Conservation (phyloP, 2,329 filamentous ascomycete species). For the Epichloe hybrida region DNA sequence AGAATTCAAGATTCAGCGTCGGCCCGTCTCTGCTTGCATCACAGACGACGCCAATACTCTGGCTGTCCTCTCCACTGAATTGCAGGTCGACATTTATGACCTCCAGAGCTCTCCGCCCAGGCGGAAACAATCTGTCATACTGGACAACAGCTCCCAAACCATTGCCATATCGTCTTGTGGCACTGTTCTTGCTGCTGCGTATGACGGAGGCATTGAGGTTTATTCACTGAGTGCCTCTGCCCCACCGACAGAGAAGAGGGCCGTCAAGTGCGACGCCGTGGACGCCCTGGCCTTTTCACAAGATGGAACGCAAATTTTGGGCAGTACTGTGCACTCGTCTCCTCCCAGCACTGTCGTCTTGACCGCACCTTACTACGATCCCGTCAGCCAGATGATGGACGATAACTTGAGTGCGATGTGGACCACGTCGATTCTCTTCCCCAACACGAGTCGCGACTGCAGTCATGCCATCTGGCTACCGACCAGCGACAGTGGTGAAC, state of each 20-base stretch:
- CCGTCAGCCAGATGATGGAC: slow-evolving; percentile 49
- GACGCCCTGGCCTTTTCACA: slow-evolving; percentile 63
- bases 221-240: slow-evolving; percentile 56
- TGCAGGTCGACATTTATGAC: slow-evolving; percentile 79
- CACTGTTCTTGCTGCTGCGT: slow-evolving; percentile 70
- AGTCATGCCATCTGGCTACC: slow-evolving; percentile 62
- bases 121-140: slow-evolving; percentile 58
- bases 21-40: slow-evolving; percentile 65
- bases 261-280: slow-evolving; percentile 66
- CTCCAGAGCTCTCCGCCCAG: slow-evolving; percentile 50
- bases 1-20: slow-evolving; percentile 66
- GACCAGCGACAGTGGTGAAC: slow-evolving; percentile 47
- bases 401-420: slow-evolving; percentile 62
- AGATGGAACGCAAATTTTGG: slow-evolving; percentile 65
- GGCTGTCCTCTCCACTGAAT: slow-evolving; percentile 67
- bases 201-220: slow-evolving; percentile 80
- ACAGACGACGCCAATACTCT: slow-evolving; percentile 64
- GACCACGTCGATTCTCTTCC: slow-evolving; percentile 77
- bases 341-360: slow-evolving; percentile 61
- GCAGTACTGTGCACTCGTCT: slow-evolving; percentile 53
- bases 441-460: slow-evolving; percentile 65
- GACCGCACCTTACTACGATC: slow-evolving; percentile 68
- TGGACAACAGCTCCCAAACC: slow-evolving; percentile 66
- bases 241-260: slow-evolving; percentile 52
- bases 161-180: slow-evolving; percentile 73